Conservation (phyloP, 331 rosid genomes). For the Malus hybrid region DNA sequence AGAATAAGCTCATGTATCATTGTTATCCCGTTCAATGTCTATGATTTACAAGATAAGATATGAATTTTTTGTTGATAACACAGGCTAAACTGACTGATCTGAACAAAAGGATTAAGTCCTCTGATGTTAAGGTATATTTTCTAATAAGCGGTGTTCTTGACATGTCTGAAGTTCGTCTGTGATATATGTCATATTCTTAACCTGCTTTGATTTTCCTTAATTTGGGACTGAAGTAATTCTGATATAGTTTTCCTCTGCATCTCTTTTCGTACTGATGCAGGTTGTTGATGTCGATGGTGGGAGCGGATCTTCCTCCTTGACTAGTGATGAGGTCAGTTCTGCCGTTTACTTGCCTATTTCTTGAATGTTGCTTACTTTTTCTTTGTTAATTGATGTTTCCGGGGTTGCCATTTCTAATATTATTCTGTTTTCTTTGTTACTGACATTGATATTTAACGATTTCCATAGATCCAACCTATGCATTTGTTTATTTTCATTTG, state of each 20-base stretch:
- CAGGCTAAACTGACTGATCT: constrained; percentile 65
- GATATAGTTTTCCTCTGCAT: background rate
- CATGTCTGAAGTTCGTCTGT: background rate
- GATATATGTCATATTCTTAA: too few relatives aligned
- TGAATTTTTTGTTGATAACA: constrained; percentile 10
- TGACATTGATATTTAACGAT: background rate
- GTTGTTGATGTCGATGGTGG: constrained; percentile 25
- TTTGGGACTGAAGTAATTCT: background rate
- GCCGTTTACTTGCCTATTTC: background rate
- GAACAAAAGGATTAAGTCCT: constrained; percentile 49
- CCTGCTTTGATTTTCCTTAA: background rate
- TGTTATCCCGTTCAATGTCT: background rate
- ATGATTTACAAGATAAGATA: background rate
- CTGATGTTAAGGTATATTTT: constrained; percentile 43
- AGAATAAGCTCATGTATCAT: background rate
- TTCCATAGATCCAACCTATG: background rate
- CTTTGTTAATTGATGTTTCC: background rate
- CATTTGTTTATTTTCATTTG: background rate
- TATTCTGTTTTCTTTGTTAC: background rate
- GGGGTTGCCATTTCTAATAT: background rate
- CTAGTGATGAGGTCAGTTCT: constrained; percentile 40
- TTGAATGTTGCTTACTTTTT: background rate
- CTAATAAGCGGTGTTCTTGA: background rate
- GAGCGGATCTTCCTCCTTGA: constrained; percentile 28
- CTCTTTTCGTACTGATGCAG: constrained; percentile 26